Conservation (phyloP, 2,329 filamentous ascomycete species). For the Herpotrichia juniperi region DNA sequence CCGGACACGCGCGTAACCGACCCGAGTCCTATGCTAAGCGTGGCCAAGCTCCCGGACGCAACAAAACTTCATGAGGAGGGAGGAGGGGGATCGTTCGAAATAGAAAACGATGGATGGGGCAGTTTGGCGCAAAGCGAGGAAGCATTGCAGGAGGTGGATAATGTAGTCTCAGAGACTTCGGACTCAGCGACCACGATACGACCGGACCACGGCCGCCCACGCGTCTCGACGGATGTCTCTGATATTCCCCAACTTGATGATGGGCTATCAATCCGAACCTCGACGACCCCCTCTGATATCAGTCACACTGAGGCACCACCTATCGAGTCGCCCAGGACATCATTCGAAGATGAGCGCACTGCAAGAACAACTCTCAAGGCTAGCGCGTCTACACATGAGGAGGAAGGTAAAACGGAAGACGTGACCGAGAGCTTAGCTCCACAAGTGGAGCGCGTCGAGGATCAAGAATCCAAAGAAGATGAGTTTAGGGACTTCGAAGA, state of each 20-base stretch:
- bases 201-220: conserved; percentile 17
- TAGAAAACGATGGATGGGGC: conserved; percentile 11
- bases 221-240: conserved; percentile 3
- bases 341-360: conserved; percentile 40
- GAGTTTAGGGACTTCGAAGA: conserved; percentile 28
- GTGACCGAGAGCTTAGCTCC: not conserved
- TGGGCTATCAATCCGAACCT: conserved; percentile 39
- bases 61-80: not conserved
- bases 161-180: conserved; percentile 34
- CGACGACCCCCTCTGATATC: conserved; percentile 42
- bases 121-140: conserved; percentile 17
- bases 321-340: conserved; percentile 44
- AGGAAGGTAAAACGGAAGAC: not conserved
- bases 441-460: not conserved
- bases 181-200: conserved; percentile 41
- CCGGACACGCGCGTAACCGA: conserved; percentile 6
- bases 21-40: not conserved
- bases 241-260: conserved; percentile 29
- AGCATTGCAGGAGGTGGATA: conserved; percentile 13
- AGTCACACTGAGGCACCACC: conserved; percentile 35
- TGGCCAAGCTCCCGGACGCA: not conserved
- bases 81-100: not conserved
- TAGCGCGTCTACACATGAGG: not conserved
- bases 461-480: conserved; percentile 5
- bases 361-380: not conserved